These are phyloP conservation scores for Hypoxylon crocopeplum DNA, from an alignment of 495 filamentous ascomycete genomes.

Conservation along the genomic window DNA sequence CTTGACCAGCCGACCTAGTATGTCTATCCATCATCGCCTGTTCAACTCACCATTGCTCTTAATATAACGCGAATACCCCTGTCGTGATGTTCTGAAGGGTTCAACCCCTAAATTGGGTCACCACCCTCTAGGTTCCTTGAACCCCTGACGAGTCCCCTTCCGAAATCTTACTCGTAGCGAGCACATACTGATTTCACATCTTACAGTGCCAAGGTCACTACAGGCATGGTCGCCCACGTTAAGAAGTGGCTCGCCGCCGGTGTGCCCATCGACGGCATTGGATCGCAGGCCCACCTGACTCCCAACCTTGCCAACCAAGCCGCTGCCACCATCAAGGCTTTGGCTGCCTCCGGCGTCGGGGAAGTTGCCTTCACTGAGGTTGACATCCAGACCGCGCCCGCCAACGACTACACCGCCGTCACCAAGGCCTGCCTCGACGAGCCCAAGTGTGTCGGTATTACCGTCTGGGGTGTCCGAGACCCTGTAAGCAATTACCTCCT, in stretches of 20 bases:
- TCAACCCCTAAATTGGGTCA: too few species aligned
- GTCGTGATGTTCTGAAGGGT: too few species aligned
- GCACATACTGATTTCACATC: conserved; percentile 26
- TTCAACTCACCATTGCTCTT: too few species aligned
- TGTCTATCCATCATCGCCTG: background rate
- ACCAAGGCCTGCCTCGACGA: conserved; percentile 69
- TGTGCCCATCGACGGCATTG: conserved; percentile 77
- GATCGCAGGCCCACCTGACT: conserved; percentile 67
- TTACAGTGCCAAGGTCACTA: conserved; percentile 58
- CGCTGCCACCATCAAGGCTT: conserved; percentile 61
- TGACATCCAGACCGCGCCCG: conserved; percentile 65
- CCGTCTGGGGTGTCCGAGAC: conserved; percentile 79
- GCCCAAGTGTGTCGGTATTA: conserved; percentile 74
- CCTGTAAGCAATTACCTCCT: too few species aligned
- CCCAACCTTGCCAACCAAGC: conserved; percentile 54
- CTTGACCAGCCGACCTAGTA: conserved; percentile 50
- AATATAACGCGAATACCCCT: too few species aligned
- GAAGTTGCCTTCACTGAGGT: conserved; percentile 71
- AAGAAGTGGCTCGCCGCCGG: conserved; percentile 70
- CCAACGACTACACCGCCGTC: conserved; percentile 67
- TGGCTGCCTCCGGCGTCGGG: conserved; percentile 57
- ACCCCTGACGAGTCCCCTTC: too few species aligned
- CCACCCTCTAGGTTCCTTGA: too few species aligned
- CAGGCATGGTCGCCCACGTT: conserved; percentile 68
- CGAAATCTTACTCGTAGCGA: background rate